Base-by-base conservation (phyloP, 2,329 filamentous ascomycete genomes). In the Cyclaneusma minus region DNA sequence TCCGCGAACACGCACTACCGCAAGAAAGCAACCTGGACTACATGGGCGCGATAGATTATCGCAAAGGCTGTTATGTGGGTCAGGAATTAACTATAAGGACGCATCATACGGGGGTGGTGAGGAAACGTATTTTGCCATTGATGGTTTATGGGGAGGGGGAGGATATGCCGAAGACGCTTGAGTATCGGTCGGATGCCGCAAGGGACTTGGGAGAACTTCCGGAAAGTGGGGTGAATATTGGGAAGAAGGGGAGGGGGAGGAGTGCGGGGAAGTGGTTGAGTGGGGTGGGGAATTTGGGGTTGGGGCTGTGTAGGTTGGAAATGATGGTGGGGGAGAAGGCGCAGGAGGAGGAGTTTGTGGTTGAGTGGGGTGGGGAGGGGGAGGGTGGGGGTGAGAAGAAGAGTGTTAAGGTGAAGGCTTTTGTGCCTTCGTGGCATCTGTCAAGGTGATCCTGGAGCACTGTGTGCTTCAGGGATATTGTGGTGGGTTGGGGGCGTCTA, bases 1-100 rank as follows among this genome's bases (percentile, higher is more conserved):
- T 68, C 5, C 55, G 62, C 31, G 78, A 78, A 36, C 56, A 64
- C 11, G 73, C 83, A 1, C 59, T 98, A 29, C 87, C 89, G 1
- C 75, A 85, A 50, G 87, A 95, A 52, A 76, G 65, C 45, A 94
- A 94, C 49, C 65, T 95, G 48, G 89, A 98, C 51, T 56, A 81
- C 32, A 81, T 81, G 64, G 66, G 68, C 24, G 89, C 72, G 14
- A 76, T 98, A 38, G 82, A 94, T 52, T 98, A 89, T 56, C 72
- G 72, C 45, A 98, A 98, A 56, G 89, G 89, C 6, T 98, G 89
- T 54, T 98, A 98, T 51, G 71, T 95, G 6, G 89, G 89, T 0
- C 89, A 98, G 54, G 89, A 98, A 51, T 64, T 98, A 36, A 95
- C 89, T 2, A 93, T 95, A 37, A 76, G 89, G 21, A 98, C 89